Percentiles rank a stretch among this genome's conserved stretches.
phyloP scores from a whole-genome alignment of 2,329 filamentous ascomycete species.

The Fusarium sp. region DNA sequence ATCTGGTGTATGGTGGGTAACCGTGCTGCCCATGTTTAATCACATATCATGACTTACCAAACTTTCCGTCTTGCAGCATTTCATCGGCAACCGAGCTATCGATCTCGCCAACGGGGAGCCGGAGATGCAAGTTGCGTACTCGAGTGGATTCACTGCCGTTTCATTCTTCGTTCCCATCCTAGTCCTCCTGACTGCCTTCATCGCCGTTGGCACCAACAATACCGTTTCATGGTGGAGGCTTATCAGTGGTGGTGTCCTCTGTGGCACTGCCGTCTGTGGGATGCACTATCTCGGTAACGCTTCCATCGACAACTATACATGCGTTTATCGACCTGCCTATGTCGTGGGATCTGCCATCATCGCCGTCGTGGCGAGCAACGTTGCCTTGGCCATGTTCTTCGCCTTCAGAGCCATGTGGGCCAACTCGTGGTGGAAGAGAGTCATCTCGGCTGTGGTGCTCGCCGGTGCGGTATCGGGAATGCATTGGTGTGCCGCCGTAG shows the following conservation, averaged over 20 bases:
- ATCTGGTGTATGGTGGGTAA: conserved; percentile 76
- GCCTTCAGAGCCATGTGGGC: conserved; percentile 81
- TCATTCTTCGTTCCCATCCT: conserved; percentile 85
- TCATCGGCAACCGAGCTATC: conserved; percentile 85
- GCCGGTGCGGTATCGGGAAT: conserved; percentile 84
- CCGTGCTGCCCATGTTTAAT: background rate
- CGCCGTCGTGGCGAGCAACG: conserved; percentile 76
- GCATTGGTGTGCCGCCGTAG: conserved; percentile 85
- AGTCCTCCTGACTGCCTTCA: conserved; percentile 79
- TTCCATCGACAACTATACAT: conserved; percentile 81
- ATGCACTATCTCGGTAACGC: conserved; percentile 93
- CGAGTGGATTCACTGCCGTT: conserved; percentile 75
- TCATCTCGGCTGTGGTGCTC: conserved; percentile 74
- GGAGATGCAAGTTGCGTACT: conserved; percentile 80
- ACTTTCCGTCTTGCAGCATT: conserved; percentile 27
- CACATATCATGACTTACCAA: conserved; percentile 7
- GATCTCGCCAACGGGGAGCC: conserved; percentile 72
- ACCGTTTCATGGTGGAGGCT: conserved; percentile 70
- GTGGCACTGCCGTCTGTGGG: conserved; percentile 80
- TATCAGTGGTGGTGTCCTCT: conserved; percentile 73
- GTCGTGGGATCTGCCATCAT: conserved; percentile 79
- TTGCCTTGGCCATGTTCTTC: conserved; percentile 82
- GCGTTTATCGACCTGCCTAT: conserved; percentile 69
- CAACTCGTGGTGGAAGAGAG: conserved; percentile 81
- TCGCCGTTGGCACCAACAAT: conserved; percentile 72